Percentiles rank a stretch among this genome's conserved stretches.
Conservation (phyloP, 192 early-diverging fungal genomes). For the Umbelopsis sp. region DNA sequence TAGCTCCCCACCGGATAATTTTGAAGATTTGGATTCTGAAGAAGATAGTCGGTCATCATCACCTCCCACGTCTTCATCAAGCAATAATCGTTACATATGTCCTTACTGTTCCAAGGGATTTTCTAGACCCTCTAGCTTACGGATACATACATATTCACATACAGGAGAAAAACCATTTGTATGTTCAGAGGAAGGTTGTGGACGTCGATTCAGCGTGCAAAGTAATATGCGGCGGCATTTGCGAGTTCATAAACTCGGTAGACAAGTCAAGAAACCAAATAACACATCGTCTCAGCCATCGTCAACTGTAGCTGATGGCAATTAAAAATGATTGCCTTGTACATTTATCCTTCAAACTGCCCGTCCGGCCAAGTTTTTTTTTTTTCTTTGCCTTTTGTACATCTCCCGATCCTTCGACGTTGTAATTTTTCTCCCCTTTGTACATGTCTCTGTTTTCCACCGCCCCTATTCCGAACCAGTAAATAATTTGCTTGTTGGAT, state of each 20-base stretch:
- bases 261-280: constrained; percentile 23
- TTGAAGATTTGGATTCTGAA: neutral
- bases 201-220: constrained; percentile 67
- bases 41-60: constrained; percentile 10
- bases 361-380: no score
- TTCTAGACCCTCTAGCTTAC: constrained; percentile 67
- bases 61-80: neutral
- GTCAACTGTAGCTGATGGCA: neutral
- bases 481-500: no score
- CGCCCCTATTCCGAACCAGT: no score
- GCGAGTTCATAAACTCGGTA: constrained; percentile 52
- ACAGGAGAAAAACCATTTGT: constrained; percentile 77
- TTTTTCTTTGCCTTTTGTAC: no score
- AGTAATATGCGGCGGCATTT: constrained; percentile 79
- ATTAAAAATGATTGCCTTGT: no score
- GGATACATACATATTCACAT: constrained; percentile 73
- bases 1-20: neutral
- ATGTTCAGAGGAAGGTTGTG: constrained; percentile 64
- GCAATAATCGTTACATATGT: constrained; percentile 58
- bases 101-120: constrained; percentile 64
- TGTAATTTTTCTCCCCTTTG: no score
- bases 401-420: no score
- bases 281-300: neutral
- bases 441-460: no score
- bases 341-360: no score